Evolutionary conservation across 495 filamentous ascomycete species (phyloP).

Genomic region (Hypoxylon perforatum): DNA sequence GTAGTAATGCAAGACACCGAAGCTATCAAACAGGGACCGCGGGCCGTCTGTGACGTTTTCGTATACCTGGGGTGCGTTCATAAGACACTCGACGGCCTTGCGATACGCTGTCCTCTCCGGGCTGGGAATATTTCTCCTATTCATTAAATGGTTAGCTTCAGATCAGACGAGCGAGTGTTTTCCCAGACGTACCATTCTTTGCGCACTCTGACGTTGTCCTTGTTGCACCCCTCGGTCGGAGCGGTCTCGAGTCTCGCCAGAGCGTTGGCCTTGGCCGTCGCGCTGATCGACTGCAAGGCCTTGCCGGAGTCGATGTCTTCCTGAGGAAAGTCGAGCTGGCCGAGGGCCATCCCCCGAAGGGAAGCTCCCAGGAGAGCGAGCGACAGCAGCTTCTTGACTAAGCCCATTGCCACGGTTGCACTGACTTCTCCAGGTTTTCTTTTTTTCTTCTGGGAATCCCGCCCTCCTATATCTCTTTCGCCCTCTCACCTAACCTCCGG

Average conservation of each 20-base stretch:
- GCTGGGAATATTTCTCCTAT: slow-evolving; percentile 54
- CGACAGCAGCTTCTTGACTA: slow-evolving; percentile 36
- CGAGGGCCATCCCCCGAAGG: slow-evolving; percentile 38
- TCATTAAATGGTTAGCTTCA: slow-evolving; percentile 14
- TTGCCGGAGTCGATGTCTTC: slow-evolving; percentile 53
- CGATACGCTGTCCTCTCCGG: slow-evolving; percentile 51
- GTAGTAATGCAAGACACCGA: slow-evolving; percentile 50
- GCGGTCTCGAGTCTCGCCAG: slow-evolving; percentile 47
- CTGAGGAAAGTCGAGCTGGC: slow-evolving; percentile 46
- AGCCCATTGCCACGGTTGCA: slow-evolving; percentile 36
- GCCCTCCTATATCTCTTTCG: slow-evolving; percentile 28
- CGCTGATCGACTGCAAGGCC: slow-evolving; percentile 46
- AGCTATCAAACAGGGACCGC: slow-evolving; percentile 46
- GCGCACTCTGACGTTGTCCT: slow-evolving; percentile 54
- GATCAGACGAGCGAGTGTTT: background rate
- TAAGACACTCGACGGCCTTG: slow-evolving; percentile 53
- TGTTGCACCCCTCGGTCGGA: slow-evolving; percentile 50
- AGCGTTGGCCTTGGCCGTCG: slow-evolving; percentile 49
- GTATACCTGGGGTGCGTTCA: slow-evolving; percentile 48
- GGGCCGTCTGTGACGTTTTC: slow-evolving; percentile 47
- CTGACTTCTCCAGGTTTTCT: slow-evolving; percentile 11
- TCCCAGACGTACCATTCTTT: slow-evolving; percentile 55
- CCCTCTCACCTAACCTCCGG: slow-evolving; percentile 2
- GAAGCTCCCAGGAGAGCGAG: slow-evolving; percentile 37
- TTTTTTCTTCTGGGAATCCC: slow-evolving; percentile 10